Evolutionary conservation across 306 rosid genomes (phyloP).

Genomic region (Cucumis melo): DNA sequence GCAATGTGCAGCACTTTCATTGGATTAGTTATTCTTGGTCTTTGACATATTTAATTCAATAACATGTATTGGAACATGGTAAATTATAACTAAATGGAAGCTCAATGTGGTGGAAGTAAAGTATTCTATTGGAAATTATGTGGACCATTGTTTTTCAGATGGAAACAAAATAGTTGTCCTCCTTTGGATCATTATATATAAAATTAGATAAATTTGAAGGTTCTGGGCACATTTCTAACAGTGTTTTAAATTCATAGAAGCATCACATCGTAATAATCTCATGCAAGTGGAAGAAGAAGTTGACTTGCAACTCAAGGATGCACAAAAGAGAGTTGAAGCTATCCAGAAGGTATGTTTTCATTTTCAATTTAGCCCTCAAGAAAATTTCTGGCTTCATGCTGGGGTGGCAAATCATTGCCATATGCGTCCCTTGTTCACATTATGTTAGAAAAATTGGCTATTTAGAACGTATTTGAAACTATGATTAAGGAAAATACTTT

Average conservation of each 20-base stretch:
- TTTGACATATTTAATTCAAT: background rate
- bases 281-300: slow-evolving; percentile 62
- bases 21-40: background rate
- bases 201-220: background rate
- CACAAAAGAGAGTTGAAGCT: slow-evolving; percentile 52
- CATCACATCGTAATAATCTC: slow-evolving; percentile 56
- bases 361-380: background rate
- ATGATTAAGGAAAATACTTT: background rate
- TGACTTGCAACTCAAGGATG: slow-evolving; percentile 49
- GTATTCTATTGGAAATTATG: background rate
- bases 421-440: background rate
- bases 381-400: background rate
- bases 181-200: background rate
- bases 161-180: background rate
- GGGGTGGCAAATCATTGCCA: background rate
- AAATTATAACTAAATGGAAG: background rate
- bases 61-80: background rate
- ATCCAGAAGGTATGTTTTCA: slow-evolving; percentile 57
- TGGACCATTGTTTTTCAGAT: background rate
- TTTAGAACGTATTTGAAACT: background rate
- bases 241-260: slow-evolving; percentile 35
- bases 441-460: background rate
- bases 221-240: slow-evolving; percentile 1
- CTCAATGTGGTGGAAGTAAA: background rate
- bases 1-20: background rate